A percentile compares a stretch with the other conserved stretches of the same genome.
Conservation (phyloP, 768 basidiomycete species). For the Mycena chlorophos region DNA sequence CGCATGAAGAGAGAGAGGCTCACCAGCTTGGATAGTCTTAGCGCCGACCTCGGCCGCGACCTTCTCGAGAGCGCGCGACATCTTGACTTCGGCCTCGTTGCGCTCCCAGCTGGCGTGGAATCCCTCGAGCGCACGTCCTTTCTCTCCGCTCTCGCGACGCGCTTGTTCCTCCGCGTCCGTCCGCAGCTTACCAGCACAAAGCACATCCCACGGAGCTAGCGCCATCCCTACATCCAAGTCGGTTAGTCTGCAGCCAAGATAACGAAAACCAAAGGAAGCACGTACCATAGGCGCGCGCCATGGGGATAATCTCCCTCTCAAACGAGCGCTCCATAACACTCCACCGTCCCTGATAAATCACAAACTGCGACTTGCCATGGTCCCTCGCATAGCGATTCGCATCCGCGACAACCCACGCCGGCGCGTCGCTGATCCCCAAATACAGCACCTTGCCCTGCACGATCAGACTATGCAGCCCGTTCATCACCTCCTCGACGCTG, state of each 20-base stretch:
- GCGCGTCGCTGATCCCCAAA: slow-evolving; percentile 34
- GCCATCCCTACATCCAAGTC: slow-evolving; percentile 27
- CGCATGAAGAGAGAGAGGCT: background rate
- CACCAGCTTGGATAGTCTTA: slow-evolving; percentile 32
- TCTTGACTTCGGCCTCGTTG: slow-evolving; percentile 30
- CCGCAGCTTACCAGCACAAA: slow-evolving; percentile 31
- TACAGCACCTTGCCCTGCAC: slow-evolving; percentile 46
- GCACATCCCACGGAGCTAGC: slow-evolving; percentile 40
- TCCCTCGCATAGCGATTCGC: slow-evolving; percentile 43
- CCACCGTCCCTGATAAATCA: slow-evolving; percentile 45
- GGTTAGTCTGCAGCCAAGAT: slow-evolving; percentile 17
- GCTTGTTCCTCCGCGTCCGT: slow-evolving; percentile 33
- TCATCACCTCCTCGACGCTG: slow-evolving; percentile 46
- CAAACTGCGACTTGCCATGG: slow-evolving; percentile 44
- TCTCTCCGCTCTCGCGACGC: slow-evolving; percentile 29
- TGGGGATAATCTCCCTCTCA: slow-evolving; percentile 47
- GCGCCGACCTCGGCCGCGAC: slow-evolving; percentile 42
- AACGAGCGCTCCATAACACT: slow-evolving; percentile 38
- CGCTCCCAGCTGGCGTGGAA: slow-evolving; percentile 32
- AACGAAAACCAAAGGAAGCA: slow-evolving; percentile 39
- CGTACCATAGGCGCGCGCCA: slow-evolving; percentile 23
- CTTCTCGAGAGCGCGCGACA: slow-evolving; percentile 37
- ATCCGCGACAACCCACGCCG: slow-evolving; percentile 40
- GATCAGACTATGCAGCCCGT: slow-evolving; percentile 43
- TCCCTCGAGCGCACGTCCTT: slow-evolving; percentile 32